phyloP scores from a whole-genome alignment of 2,329 filamentous ascomycete genomes.

The Monilinia vaccinii-corymbosi region DNA sequence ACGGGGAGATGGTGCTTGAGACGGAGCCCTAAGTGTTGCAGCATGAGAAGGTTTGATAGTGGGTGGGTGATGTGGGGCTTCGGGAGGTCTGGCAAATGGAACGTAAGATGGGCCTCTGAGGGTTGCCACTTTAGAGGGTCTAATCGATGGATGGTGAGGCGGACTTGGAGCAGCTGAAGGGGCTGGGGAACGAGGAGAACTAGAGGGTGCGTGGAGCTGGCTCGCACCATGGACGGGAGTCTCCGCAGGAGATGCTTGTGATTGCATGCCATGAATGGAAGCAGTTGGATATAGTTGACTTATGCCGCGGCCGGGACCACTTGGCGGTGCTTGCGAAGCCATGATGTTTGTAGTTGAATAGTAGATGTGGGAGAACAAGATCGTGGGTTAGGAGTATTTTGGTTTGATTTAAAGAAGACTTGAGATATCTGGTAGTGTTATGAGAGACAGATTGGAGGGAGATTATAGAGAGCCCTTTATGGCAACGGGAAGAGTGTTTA shows the following conservation, averaged over 20 bases:
- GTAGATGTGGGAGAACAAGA: no score
- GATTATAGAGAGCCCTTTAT: not conserved
- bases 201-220: not conserved
- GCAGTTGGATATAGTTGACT: not conserved
- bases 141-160: not conserved
- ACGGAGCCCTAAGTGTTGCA: not conserved
- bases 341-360: not conserved
- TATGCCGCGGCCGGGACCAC: not conserved
- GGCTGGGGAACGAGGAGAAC: not conserved
- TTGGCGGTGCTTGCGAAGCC: not conserved
- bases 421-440: no score
- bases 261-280: not conserved
- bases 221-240: not conserved
- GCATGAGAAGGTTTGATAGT: not conserved
- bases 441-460: not conserved
- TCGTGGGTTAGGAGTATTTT: no score
- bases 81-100: not conserved
- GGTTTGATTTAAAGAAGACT: not conserved
- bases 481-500: fast-evolving
- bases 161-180: not conserved
- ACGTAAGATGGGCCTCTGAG: not conserved
- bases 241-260: not conserved
- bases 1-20: not conserved
- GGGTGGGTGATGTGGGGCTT: not conserved
- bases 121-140: not conserved